A percentile compares a stretch with the other conserved stretches of the same genome.
Conservation (phyloP, 2,329 filamentous ascomycete species). For the Talaromyces piceae region DNA sequence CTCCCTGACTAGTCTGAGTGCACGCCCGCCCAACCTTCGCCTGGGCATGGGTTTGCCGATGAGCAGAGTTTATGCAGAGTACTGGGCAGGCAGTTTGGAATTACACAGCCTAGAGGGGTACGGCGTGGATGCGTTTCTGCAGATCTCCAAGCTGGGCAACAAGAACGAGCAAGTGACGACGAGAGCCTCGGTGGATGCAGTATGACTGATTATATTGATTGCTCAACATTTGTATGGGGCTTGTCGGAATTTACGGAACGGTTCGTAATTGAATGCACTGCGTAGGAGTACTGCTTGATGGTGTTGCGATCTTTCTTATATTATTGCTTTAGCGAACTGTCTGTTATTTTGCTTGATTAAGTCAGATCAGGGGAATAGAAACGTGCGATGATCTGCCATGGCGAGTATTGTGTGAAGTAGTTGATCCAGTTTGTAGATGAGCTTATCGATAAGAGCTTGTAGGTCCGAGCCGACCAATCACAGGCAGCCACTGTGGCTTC, state of each 20-base stretch:
- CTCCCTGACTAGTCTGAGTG: constrained; percentile 73
- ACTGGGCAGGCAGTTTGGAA: constrained; percentile 91
- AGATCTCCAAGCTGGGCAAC: constrained; percentile 93
- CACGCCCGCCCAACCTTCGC: constrained; percentile 74
- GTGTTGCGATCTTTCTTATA: neutral
- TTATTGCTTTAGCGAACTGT: neutral
- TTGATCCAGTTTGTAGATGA: neutral
- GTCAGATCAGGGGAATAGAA: no score
- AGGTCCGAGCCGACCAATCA: neutral
- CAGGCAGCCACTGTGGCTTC: constrained; percentile 6
- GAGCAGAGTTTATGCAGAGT: constrained; percentile 91
- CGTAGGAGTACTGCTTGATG: neutral
- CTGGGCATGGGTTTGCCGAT: constrained; percentile 91
- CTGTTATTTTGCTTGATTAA: neutral
- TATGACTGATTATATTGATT: constrained; percentile 38
- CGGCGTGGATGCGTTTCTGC: constrained; percentile 89
- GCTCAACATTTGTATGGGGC: neutral
- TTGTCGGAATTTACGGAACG: neutral
- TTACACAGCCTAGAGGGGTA: constrained; percentile 92
- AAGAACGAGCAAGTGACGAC: constrained; percentile 92
- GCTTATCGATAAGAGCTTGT: constrained; percentile 5
- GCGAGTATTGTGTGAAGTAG: no score
- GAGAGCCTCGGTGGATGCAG: constrained; percentile 67
- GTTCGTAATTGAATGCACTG: neutral
- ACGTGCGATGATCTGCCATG: no score